These are phyloP conservation scores for Oryza glumipatula DNA, from an alignment of 176 grass and related monocot species.

Conservation along the genomic window DNA sequence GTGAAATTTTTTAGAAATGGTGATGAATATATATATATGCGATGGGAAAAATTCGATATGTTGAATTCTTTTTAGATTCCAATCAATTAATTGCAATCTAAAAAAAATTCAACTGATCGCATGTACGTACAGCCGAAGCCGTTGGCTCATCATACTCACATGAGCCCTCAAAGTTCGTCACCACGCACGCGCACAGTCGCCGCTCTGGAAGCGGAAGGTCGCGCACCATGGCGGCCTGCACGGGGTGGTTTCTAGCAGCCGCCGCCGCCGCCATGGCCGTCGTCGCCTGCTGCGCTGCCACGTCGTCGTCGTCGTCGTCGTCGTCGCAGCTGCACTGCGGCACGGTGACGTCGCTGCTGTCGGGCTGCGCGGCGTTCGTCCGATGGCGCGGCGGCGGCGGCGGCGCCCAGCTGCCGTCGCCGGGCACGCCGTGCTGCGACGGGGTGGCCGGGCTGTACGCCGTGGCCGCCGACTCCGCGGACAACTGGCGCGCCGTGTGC, in stretches of 20 bases:
- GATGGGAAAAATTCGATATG: too few species aligned
- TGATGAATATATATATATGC: too few species aligned
- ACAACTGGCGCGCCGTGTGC: conserved; percentile 66
- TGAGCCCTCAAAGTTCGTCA: not conserved
- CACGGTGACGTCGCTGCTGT: conserved; percentile 56
- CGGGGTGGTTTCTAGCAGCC: not conserved
- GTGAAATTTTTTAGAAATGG: too few species aligned
- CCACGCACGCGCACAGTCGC: too few species aligned
- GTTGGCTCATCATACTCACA: conserved; percentile 41
- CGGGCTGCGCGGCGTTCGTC: conserved; percentile 51
- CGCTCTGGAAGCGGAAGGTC: not conserved
- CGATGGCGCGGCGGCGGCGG: too few species aligned
- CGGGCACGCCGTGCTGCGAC: conserved; percentile 56
- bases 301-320: not conserved
- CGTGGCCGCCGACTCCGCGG: conserved; percentile 48
- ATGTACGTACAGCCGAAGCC: not conserved
- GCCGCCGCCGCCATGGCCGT: not conserved
- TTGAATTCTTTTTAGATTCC: too few species aligned
- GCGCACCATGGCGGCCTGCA: conserved; percentile 13
- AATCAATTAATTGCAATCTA: too few species aligned
- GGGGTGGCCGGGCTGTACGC: conserved; percentile 51
- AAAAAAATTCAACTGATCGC: too few species aligned
- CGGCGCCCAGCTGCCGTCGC: not conserved
- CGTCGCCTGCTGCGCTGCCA: not conserved
- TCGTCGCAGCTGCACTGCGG: conserved; percentile 47